Base-by-base conservation (phyloP, 2,329 filamentous ascomycete species). In the Raffaelea ambrosiae region DNA sequence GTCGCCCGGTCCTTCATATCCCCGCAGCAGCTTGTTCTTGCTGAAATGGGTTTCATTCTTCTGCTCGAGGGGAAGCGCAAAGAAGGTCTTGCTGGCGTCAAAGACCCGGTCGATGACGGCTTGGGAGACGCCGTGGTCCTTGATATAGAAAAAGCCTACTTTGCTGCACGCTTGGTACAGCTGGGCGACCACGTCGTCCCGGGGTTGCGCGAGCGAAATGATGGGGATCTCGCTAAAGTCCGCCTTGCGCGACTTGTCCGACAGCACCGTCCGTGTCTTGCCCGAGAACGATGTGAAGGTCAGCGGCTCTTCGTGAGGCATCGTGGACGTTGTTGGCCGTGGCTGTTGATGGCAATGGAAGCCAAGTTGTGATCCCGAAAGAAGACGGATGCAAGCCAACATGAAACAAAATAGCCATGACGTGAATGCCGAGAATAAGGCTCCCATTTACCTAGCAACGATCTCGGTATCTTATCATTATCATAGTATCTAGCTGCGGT, bases 71-170 rank as follows among this genome's bases (percentile, higher is more conserved):
- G 60, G 54, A 8, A 63, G 53, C 39, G 56, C 58, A 31, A 64
- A 64, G 22, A 66, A 55, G 20, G 49, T 55, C 47, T 57, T 54
- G 3, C 57, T 56, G 58, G 59, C 62, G 16, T 20, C 40, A 41
- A 65, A 64, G 2, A 60, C 58, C 31, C 61, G 54, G 3, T 57
- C 54, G 3, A 64, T 48, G 7, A 59, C 43, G 8, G 55, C 53
- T 4, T 48, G 49, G 5, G 45, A 26, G 9, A 64, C 56, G 23
- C 57, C 59, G 48, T 63, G 59, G 47, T 62, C 62, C 42, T 57
- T 57, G 43, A 63, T 51, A 45, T 62, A 61, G 46, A 63, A 60
- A 53, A 63, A 63, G 2, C 60, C 60, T 35, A 56, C 57, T 3
- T 48, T 26, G n/a, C 54, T 53, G 35, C 59, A 63, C 9, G 50